Percentiles rank a stretch among this genome's conserved stretches.
Evolutionary conservation across 179 eudicot genomes (phyloP).

Genomic region (Beta corolliflora): DNA sequence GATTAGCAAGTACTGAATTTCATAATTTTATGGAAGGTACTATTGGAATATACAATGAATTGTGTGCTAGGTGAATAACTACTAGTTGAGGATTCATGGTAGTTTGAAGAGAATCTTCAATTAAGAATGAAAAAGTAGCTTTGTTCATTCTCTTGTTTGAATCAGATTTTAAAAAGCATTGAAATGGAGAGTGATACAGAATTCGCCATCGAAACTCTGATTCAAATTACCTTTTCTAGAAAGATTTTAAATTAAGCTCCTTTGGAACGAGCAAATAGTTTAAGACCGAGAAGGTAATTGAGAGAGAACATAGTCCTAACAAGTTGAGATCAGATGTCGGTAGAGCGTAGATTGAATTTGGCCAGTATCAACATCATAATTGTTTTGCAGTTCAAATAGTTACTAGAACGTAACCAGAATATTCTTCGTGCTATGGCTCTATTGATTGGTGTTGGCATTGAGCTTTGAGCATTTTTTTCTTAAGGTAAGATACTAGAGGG

Average conservation of each 20-base stretch:
- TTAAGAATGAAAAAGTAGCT: background rate
- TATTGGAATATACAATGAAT: background rate
- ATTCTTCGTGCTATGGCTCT: background rate
- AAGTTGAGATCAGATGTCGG: background rate
- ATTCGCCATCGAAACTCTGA: too few relatives aligned
- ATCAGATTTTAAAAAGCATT: too few relatives aligned
- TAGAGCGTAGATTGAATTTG: background rate
- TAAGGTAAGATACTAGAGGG: too few relatives aligned
- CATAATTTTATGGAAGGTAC: too few relatives aligned
- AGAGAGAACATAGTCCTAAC: background rate
- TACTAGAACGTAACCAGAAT: background rate
- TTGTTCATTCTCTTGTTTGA: background rate
- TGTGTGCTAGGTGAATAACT: background rate
- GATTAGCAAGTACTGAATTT: too few relatives aligned
- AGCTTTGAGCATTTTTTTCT: too few relatives aligned
- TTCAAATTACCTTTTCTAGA: too few relatives aligned
- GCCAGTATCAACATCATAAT: background rate
- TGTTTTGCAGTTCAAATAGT: background rate
- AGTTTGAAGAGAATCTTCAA: background rate
- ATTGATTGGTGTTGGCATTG: background rate
- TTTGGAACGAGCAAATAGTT: background rate
- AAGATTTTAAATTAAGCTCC: background rate
- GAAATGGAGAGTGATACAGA: too few relatives aligned
- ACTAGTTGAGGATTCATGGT: background rate
- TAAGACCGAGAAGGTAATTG: background rate